A percentile compares a stretch with the other conserved stretches of the same genome.
phyloP scores from a whole-genome alignment of 2,329 filamentous ascomycete genomes.

The Blumeria hordei region DNA sequence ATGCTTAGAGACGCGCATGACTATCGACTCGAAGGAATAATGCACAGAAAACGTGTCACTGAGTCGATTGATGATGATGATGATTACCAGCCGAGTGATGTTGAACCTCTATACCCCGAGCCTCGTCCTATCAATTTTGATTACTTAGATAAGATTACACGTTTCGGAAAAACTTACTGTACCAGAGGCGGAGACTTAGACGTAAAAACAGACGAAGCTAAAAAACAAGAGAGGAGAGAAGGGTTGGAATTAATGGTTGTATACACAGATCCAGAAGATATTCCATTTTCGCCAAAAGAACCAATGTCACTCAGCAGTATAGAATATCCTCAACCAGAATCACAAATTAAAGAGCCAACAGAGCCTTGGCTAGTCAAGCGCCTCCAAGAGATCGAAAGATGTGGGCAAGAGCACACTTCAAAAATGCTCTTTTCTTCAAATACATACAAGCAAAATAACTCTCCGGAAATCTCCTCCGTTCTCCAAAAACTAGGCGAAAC shows the following conservation, averaged over 20 bases:
- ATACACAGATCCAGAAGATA: slow-evolving; percentile 15
- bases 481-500: slow-evolving; percentile 6
- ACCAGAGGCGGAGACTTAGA: slow-evolving; percentile 28
- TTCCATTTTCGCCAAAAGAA: slow-evolving; percentile 15
- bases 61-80: slow-evolving; percentile 32
- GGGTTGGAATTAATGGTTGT: slow-evolving; percentile 31
- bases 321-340: slow-evolving; percentile 3
- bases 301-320: slow-evolving; percentile 6
- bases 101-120: slow-evolving; percentile 27
- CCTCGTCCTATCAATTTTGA: slow-evolving; percentile 23
- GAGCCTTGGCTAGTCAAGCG: slow-evolving; percentile 12
- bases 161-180: slow-evolving; percentile 24
- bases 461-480: slow-evolving; percentile 4
- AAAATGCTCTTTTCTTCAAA: not conserved
- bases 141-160: slow-evolving; percentile 12
- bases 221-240: slow-evolving; percentile 30
- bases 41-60: slow-evolving; percentile 28
- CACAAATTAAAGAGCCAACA: slow-evolving; percentile 8
- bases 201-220: slow-evolving; percentile 30
- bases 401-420: slow-evolving; percentile 11
- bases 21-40: slow-evolving; percentile 48
- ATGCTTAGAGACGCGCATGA: slow-evolving; percentile 50
- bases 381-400: slow-evolving; percentile 12
- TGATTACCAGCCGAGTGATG: slow-evolving; percentile 10
- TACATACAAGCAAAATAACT: not conserved